Percentiles rank a stretch among this genome's conserved stretches.
Evolutionary conservation across 83 land plant species (phyloP).

Genomic region (Larix sibirica): DNA sequence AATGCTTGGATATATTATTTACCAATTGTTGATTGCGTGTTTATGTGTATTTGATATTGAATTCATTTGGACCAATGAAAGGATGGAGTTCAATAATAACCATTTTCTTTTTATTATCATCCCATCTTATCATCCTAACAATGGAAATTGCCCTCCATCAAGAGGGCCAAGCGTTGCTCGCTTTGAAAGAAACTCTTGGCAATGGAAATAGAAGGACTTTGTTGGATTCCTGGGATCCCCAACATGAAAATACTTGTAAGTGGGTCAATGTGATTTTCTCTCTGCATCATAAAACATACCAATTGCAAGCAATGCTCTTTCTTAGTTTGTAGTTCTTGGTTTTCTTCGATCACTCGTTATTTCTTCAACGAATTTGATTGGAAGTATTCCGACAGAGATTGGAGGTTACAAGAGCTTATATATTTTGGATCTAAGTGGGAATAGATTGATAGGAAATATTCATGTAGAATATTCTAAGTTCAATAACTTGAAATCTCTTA

Average conservation of each 20-base stretch:
- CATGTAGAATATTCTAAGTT: conserved; percentile 47
- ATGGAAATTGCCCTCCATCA: conserved; percentile 11
- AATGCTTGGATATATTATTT: too few species aligned
- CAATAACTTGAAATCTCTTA: conserved; percentile 16
- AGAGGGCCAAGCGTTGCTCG: conserved; percentile 29
- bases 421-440: conserved; percentile 34
- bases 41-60: neutral
- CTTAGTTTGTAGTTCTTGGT: neutral
- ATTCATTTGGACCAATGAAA: conserved; percentile 10
- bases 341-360: conserved; percentile 24
- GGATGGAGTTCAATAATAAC: neutral
- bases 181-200: conserved; percentile 32
- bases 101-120: neutral
- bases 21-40: too few species aligned
- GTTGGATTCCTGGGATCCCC: conserved; percentile 11
- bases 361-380: conserved; percentile 26
- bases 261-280: neutral
- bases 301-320: neutral
- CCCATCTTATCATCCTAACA: neutral
- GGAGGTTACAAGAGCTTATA: conserved; percentile 15
- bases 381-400: conserved; percentile 28
- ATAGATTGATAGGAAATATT: conserved; percentile 38
- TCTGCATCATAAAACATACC: neutral
- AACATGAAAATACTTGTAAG: neutral
- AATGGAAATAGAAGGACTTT: conserved; percentile 8